phyloP scores from a whole-genome alignment of 495 filamentous ascomycete genomes.

The Podospora australis region DNA sequence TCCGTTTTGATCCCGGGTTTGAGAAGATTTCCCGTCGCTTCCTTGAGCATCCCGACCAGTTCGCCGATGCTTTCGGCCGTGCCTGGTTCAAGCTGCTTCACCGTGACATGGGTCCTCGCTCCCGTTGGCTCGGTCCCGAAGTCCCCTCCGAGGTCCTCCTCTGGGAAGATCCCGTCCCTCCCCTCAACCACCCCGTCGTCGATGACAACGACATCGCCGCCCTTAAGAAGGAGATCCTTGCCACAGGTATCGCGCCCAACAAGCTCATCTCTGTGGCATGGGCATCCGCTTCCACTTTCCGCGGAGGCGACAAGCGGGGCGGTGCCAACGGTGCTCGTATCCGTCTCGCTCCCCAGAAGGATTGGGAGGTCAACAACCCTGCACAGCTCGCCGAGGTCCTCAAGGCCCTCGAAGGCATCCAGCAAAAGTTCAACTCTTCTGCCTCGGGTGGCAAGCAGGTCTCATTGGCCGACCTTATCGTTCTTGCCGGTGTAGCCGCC shows the following conservation, averaged over 20 bases:
- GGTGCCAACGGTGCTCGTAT: slow-evolving; percentile 70
- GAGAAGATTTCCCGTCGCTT: slow-evolving; percentile 66
- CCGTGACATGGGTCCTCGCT: slow-evolving; percentile 63
- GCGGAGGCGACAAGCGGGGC: slow-evolving; percentile 67
- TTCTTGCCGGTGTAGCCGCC: slow-evolving; percentile 59
- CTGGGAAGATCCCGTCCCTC: slow-evolving; percentile 63
- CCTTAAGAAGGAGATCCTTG: slow-evolving; percentile 60
- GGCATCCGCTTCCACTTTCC: slow-evolving; percentile 67
- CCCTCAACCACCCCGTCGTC: slow-evolving; percentile 47
- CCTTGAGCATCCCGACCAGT: slow-evolving; percentile 57
- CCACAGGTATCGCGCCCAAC: slow-evolving; percentile 45
- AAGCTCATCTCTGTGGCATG: slow-evolving; percentile 58
- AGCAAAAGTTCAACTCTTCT: slow-evolving; percentile 55
- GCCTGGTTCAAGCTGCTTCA: slow-evolving; percentile 77
- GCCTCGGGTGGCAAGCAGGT: slow-evolving; percentile 57
- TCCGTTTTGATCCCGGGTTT: slow-evolving; percentile 61
- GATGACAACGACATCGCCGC: slow-evolving; percentile 50
- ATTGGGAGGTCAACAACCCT: slow-evolving; percentile 65
- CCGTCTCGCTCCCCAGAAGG: slow-evolving; percentile 59
- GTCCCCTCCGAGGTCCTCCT: slow-evolving; percentile 53
- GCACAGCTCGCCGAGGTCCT: slow-evolving; percentile 52
- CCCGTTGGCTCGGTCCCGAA: slow-evolving; percentile 64
- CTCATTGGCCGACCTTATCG: slow-evolving; percentile 65
- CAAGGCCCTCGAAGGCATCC: slow-evolving; percentile 51
- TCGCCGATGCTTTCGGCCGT: slow-evolving; percentile 57